Evolutionary conservation across 2,329 filamentous ascomycete species (phyloP), one percentile per base, ranked within the genome.

Genomic region (Phialophora tarda): DNA sequence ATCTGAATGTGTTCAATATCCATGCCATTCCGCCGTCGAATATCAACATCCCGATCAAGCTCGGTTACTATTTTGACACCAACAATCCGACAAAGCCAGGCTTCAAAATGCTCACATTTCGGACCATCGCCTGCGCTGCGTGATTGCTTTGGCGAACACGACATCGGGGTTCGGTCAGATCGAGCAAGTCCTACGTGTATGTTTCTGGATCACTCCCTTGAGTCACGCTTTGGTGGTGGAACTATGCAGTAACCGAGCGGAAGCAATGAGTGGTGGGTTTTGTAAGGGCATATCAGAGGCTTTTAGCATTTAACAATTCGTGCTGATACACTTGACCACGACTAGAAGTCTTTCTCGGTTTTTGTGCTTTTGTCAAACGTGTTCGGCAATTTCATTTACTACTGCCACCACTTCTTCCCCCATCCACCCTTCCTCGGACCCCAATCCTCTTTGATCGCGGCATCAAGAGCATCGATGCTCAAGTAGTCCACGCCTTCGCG

Each of bases 401-500:
- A 66, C 21, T 14, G 50, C 60, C 60, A 63, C 50, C 50, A 63
- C 26, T 63, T 63, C 51, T 63, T 63, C 10, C 60, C 60, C 60
- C 60, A 63, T 44, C 60, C 60, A 26, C 60, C 60, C 38, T 63
- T 63, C 38, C 60, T 55, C 23, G 60, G 60, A 21, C 60, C 60
- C 60, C 71, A 91, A 83, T 7, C 83, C 81, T 64, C 80, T 84
- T 63, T 55, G 14, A 51, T 56, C n/a, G 54, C 54, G 30, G 30
- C 32, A 21, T 57, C 54, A 23, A 57, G 21, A 57, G 87, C 84
- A 77, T 88, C 85, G 1, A 84, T 84, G 71, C 86, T 87, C 59
- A 88, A 71, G 44, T 84, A 78, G 72, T 86, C 84, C 8, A 82
- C 84, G 0, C 85, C 84, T 72, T 86, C 83, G 24, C 79, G 75